Conservation (phyloP, 1,139 yeast species). For the Yamadazyma atmosphaerica region DNA sequence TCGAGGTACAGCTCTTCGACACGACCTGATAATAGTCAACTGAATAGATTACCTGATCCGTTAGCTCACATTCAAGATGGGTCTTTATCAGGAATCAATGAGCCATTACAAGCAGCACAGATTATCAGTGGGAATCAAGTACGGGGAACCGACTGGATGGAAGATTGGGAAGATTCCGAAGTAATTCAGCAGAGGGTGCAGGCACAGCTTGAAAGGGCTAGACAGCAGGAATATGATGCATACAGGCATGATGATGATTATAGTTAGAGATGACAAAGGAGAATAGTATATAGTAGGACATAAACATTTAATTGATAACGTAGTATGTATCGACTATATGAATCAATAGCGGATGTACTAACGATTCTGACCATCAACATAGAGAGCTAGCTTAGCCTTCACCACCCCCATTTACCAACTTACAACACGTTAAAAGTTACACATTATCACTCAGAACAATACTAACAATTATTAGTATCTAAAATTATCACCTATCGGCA, state of each 20-base stretch:
- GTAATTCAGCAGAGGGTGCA: not conserved
- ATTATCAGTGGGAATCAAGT: constrained; percentile 47
- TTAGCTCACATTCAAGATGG: constrained; percentile 48
- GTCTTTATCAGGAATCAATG: constrained; percentile 25
- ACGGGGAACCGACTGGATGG: constrained; percentile 35
- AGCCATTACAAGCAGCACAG: constrained; percentile 44
- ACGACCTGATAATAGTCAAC: constrained; percentile 12
- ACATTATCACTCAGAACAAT: too few species aligned
- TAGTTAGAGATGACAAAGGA: not conserved
- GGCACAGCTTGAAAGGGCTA: constrained; percentile 22
- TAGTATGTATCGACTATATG: too few species aligned
- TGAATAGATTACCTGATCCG: constrained; percentile 43
- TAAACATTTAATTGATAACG: too few species aligned
- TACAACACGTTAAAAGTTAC: too few species aligned
- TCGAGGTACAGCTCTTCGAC: constrained; percentile 6
- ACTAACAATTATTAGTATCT: too few species aligned
- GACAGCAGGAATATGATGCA: constrained; percentile 44
- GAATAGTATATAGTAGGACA: too few species aligned
- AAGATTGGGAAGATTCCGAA: constrained; percentile 23
- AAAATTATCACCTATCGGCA: too few species aligned
- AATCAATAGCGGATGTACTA: too few species aligned
- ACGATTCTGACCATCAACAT: too few species aligned
- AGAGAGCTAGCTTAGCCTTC: too few species aligned
- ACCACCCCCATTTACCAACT: too few species aligned
- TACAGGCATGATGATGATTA: constrained; percentile 43